Conservation (phyloP, 257 asterid genomes). For the Scutellaria barbata region DNA sequence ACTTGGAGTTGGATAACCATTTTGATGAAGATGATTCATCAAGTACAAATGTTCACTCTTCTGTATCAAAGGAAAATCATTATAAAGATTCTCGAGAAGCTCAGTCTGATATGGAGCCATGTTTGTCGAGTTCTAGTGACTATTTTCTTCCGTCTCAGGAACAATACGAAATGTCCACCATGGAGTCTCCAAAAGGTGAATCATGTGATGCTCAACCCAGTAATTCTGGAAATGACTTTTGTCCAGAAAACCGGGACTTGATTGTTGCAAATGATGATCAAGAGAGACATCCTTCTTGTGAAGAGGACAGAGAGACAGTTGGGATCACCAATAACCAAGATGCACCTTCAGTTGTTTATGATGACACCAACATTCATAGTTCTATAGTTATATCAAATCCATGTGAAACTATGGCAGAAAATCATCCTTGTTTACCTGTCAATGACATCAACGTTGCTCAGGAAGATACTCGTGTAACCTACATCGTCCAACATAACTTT, state of each 20-base stretch:
- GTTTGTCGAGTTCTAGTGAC: background rate
- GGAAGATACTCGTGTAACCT: constrained; percentile 19
- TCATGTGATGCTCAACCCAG: background rate
- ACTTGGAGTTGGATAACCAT: constrained; percentile 71
- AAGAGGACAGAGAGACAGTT: constrained; percentile 22
- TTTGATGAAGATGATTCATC: constrained; percentile 56
- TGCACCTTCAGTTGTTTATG: background rate
- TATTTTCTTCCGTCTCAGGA: constrained; percentile 16
- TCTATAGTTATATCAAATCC: constrained; percentile 3
- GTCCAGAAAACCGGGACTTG: constrained; percentile 25
- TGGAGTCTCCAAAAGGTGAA: constrained; percentile 34
- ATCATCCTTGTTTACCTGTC: constrained; percentile 27
- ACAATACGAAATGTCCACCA: background rate
- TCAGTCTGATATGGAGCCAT: constrained; percentile 2
- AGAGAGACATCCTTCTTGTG: constrained; percentile 14
- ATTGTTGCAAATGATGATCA: constrained; percentile 18
- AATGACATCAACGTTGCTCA: constrained; percentile 17
- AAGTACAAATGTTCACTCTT: constrained; percentile 38
- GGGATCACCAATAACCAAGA: background rate
- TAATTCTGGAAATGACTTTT: too few species aligned
- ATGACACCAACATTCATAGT: background rate
- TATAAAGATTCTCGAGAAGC: constrained; percentile 41
- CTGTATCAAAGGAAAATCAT: constrained; percentile 45
- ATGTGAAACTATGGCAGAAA: constrained; percentile 34
- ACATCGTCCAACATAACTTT: constrained; percentile 20